These are phyloP conservation scores for Hemileia vastatrix DNA, from an alignment of 1,284 basidiomycete genomes.

Conservation along the genomic window DNA sequence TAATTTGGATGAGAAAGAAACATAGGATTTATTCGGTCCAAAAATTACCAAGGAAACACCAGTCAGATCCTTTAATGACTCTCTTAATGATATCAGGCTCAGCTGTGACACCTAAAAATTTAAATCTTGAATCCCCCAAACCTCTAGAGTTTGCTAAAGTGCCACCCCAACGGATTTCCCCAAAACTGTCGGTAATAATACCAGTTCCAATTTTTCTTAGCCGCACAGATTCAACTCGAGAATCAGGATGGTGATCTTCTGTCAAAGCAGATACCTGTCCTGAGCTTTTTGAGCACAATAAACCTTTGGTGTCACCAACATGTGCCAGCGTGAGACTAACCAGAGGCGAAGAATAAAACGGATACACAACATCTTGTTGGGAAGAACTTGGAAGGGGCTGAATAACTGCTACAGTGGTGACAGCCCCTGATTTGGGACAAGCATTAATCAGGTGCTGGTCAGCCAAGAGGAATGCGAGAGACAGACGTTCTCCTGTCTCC, in stretches of 20 bases:
- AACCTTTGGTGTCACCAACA: slow-evolving; percentile 72
- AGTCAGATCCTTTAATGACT: slow-evolving; percentile 58
- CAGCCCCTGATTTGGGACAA: slow-evolving; percentile 9
- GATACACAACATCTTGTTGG: slow-evolving; percentile 50
- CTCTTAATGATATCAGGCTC: slow-evolving; percentile 84
- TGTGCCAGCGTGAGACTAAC: slow-evolving; percentile 66
- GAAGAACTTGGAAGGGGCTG: slow-evolving; percentile 53
- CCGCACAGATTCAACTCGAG: slow-evolving; percentile 70
- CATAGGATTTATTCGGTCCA: slow-evolving; percentile 4
- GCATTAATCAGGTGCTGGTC: slow-evolving; percentile 12
- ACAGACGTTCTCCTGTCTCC: slow-evolving; percentile 9
- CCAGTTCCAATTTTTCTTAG: slow-evolving; percentile 74
- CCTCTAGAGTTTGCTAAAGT: slow-evolving; percentile 85
- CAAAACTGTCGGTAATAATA: slow-evolving; percentile 86
- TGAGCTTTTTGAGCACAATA: slow-evolving; percentile 64
- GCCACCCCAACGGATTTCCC: slow-evolving; percentile 87
- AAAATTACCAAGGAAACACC: neutral
- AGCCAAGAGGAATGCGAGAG: slow-evolving; percentile 9
- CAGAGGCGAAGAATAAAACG: slow-evolving; percentile 42
- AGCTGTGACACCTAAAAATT: slow-evolving; percentile 79
- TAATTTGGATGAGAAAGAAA: neutral
- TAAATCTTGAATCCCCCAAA: slow-evolving; percentile 84
- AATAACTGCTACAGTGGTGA: neutral
- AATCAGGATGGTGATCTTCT: slow-evolving; percentile 84
- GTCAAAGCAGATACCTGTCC: slow-evolving; percentile 70